phyloP scores from a whole-genome alignment of 192 early-diverging fungal genomes.

The Umbelopsis isabellina region DNA sequence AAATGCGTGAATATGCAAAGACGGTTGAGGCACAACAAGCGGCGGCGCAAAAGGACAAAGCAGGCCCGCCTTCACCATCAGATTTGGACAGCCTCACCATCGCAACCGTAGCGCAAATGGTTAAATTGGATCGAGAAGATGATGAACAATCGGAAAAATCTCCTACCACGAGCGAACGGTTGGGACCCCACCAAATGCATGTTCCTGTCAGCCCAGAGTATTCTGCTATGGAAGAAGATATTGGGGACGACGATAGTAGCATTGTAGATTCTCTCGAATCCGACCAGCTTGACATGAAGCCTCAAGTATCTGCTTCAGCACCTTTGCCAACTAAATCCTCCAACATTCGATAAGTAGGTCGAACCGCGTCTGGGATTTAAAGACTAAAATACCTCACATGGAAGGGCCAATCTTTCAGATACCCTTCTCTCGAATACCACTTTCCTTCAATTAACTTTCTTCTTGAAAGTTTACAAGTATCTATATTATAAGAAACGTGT shows the following conservation, averaged over 20 bases:
- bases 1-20: constrained; percentile 56
- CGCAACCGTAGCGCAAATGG: constrained; percentile 32
- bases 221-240: constrained; percentile 10
- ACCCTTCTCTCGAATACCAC: not conserved
- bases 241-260: not conserved
- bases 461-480: not conserved
- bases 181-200: not conserved
- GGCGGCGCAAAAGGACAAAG: constrained; percentile 14
- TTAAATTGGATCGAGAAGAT: constrained; percentile 12
- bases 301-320: not conserved
- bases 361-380: too few species aligned
- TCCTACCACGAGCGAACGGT: not conserved
- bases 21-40: constrained; percentile 31
- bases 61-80: not conserved
- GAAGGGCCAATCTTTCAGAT: too few species aligned
- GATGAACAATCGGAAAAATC: constrained; percentile 14
- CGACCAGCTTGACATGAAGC: not conserved
- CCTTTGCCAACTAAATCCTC: too few species aligned
- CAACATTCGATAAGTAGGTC: too few species aligned
- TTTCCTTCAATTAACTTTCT: not conserved
- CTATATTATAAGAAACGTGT: not conserved
- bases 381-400: too few species aligned
- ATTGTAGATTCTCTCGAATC: not conserved
- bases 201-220: constrained; percentile 15
- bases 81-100: constrained; percentile 30